phyloP scores from a whole-genome alignment of 257 asterid genomes.

The Oldenlandia corymbosa region DNA sequence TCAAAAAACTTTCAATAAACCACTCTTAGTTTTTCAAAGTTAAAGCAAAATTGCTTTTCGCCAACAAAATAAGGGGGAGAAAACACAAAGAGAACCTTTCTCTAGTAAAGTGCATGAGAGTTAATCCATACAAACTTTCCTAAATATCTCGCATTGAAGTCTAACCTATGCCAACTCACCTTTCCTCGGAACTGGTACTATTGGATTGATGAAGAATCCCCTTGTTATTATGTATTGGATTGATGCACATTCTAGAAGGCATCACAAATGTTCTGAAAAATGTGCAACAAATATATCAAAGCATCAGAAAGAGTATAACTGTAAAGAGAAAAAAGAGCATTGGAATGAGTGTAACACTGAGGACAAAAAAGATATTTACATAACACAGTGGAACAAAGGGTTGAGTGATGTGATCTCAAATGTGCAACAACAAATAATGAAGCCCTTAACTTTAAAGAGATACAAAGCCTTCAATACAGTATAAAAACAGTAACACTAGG shows the following conservation, averaged over 20 bases:
- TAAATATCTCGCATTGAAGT: no score
- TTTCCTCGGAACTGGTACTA: conserved; percentile 49
- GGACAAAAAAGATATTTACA: neutral
- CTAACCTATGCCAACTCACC: conserved; percentile 32
- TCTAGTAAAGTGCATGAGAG: neutral
- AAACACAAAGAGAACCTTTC: neutral
- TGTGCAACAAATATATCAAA: neutral
- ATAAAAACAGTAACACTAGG: neutral
- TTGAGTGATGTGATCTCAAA: neutral
- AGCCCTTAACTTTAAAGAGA: neutral
- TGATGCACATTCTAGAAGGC: conserved; percentile 96
- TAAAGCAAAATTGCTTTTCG: neutral
- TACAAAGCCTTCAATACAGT: neutral
- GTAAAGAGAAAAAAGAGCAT: conserved; percentile 2
- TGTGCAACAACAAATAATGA: neutral
- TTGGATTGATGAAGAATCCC: conserved; percentile 72
- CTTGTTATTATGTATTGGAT: conserved; percentile 80
- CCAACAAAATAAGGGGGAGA: neutral
- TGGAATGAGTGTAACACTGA: neutral
- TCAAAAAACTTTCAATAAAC: neutral
- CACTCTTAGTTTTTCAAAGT: neutral
- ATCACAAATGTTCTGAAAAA: conserved; percentile 88
- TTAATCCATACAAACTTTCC: no score
- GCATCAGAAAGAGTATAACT: neutral
- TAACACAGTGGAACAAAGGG: neutral